Evolutionary conservation across 768 basidiomycete species (phyloP), one percentile per base, ranked within the genome.

Genomic region (Mycena venus): DNA sequence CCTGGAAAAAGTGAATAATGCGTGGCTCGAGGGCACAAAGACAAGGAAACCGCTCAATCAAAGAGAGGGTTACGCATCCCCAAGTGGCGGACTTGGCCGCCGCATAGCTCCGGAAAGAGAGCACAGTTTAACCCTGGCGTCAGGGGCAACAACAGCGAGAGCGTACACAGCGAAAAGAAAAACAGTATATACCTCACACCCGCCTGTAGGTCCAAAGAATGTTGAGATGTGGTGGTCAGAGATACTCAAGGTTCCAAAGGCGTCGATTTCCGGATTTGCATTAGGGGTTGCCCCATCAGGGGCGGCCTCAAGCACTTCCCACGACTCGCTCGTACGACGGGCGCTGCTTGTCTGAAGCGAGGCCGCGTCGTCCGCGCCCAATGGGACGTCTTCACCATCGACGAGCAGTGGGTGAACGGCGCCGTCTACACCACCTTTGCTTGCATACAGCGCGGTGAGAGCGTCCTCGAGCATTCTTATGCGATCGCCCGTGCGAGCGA

Each of bases 121-220:
- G 42, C 19, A 44, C 42, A 11, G 42, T 44, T 7, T 14, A 7
- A 38, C 36, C 36, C 42, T 44, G 42, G 15, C 42, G 1, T 44
- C 42, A 21, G 42, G 42, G 8, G 42, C 42, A 44, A 4, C 42
- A 44, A 44, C 42, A 25, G 25, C 6, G 34, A n/a, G 63, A 69
- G 65, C 14, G 38, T 31, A 12, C 15, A 68, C 25, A 66, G 19
- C 31, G 40, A 51, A 34, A 68, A 65, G 65, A 72, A 60, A 38
- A 38, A 4, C 29, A 56, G 29, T 27, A 84, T 90, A 72, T 74
- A 93, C 92, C 86, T 94, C 91, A 58, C 89, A 87, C 36, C 92
- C 92, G 17, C 91, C 92, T 1, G 92, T 91, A 3, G 90, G 90
- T 1, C 91, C 91, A 85, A 91, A 91, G 79, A 91, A 92, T 66